phyloP scores from a whole-genome alignment of 2,329 filamentous ascomycete species.

The Aspergillus proliferans region DNA sequence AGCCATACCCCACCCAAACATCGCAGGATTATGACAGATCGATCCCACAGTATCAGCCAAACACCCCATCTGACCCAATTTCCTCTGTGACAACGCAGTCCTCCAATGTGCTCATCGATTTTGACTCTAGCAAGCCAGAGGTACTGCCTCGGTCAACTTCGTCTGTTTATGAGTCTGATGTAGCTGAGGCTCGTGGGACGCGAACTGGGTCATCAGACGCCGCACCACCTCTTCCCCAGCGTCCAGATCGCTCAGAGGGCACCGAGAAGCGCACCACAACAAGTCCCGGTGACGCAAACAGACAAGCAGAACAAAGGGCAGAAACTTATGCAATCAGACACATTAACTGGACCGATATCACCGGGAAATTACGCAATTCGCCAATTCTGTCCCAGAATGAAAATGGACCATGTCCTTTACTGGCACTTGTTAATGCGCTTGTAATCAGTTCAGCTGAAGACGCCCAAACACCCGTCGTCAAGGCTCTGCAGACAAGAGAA shows the following conservation, averaged over 20 bases:
- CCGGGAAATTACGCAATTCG: conserved; percentile 63
- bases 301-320: conserved; percentile 43
- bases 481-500: conserved; percentile 71
- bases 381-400: conserved; percentile 88
- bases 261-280: conserved; percentile 2
- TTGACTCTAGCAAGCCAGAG: conserved; percentile 8
- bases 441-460: conserved; percentile 71
- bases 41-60: conserved; percentile 13
- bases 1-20: conserved; percentile 3
- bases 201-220: neutral
- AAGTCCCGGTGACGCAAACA: conserved; percentile 23
- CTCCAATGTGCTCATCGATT: conserved; percentile 28
- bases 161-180: conserved; percentile 6
- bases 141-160: conserved; percentile 6
- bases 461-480: conserved; percentile 64
- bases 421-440: conserved; percentile 88
- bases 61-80: conserved; percentile 15
- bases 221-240: conserved; percentile 8
- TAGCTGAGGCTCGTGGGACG: neutral
- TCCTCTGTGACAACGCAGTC: conserved; percentile 23
- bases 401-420: conserved; percentile 88
- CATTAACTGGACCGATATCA: conserved; percentile 71
- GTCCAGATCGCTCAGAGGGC: conserved; percentile 2
- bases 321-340: conserved; percentile 94
- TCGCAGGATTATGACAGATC: neutral